Conservation (phyloP, 441 rosid species). For the Euphorbia celastroides region DNA sequence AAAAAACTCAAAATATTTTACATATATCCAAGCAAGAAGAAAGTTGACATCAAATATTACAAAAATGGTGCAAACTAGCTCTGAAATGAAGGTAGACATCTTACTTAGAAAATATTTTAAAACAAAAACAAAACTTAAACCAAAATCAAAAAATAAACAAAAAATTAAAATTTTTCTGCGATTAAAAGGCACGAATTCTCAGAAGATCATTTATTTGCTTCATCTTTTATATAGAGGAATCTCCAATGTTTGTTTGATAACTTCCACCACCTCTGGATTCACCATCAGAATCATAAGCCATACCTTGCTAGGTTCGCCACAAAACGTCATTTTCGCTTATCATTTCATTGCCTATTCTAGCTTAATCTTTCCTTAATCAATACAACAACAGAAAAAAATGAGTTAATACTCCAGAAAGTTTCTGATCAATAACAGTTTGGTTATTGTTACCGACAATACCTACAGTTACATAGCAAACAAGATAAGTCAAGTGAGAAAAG, state of each 20-base stretch:
- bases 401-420: not conserved
- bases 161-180: not conserved
- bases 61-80: not conserved
- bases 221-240: too few species aligned
- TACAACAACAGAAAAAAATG: not conserved
- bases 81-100: not conserved
- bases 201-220: too few species aligned
- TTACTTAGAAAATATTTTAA: not conserved
- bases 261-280: constrained; percentile 16
- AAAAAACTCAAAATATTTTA: not conserved
- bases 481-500: not conserved
- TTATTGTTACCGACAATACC: not conserved
- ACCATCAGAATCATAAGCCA: constrained; percentile 36
- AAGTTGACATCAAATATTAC: not conserved
- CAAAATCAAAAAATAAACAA: not conserved
- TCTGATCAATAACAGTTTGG: not conserved
- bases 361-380: not conserved
- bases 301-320: constrained; percentile 65
- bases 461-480: not conserved
- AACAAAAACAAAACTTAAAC: not conserved
- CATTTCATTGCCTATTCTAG: not conserved
- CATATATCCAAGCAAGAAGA: not conserved
- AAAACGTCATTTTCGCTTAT: constrained; percentile 33
- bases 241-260: constrained; percentile 16
- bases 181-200: too few species aligned